Evolutionary conservation across 2,329 filamentous ascomycete species (phyloP), one percentile per base, ranked within the genome.

Genomic region (Aspergillus bombycis): DNA sequence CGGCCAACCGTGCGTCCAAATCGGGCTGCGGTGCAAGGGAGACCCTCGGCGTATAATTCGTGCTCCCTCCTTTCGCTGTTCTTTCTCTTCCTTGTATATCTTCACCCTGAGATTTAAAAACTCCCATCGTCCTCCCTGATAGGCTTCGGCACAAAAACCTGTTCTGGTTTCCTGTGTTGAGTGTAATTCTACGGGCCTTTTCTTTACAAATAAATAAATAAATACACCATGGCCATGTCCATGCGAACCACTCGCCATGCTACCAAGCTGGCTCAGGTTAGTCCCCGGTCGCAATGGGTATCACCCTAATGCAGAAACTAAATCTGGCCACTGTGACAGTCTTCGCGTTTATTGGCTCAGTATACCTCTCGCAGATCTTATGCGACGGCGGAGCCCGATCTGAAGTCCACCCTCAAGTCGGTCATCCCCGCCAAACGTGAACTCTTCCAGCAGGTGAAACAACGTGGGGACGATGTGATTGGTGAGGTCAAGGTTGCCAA

Each of bases 401-500:
- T 99, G 75, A 99, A 98, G 82, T 84, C 91, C 58, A 92, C 92
- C 16, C 88, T 99, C 70, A 91, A 89, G 73, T 88, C 89, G 70
- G 87, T 89, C 63, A 96, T 99, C 71, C 95, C 95, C 38, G 93
- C 89, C 66, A 98, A 98, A 84, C 89, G 94, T 58, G 94, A 97
- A 79, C 89, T 97, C 23, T 83, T 98, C 73, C 95, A 97, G 82
- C 91, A 94, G 80, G 92, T 98, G 82, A 98, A 97, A 84, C 87
- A 90, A 62, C 88, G 94, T 77, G 86, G 88, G 58, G 87, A 89
- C 73, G 95, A 94, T 80, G 89, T 89, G 64, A 89, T 98, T 72
- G 94, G 94, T 62, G 92, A 97, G 73, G 89, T 98, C 80, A 97
- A 94, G 84, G 88, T 98, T 53, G 92, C 94, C 80, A 97, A 95